A percentile compares a stretch with the other conserved stretches of the same genome.
Evolutionary conservation across 345 rosid genomes (phyloP).

Genomic region (Gossypium longicalyx): DNA sequence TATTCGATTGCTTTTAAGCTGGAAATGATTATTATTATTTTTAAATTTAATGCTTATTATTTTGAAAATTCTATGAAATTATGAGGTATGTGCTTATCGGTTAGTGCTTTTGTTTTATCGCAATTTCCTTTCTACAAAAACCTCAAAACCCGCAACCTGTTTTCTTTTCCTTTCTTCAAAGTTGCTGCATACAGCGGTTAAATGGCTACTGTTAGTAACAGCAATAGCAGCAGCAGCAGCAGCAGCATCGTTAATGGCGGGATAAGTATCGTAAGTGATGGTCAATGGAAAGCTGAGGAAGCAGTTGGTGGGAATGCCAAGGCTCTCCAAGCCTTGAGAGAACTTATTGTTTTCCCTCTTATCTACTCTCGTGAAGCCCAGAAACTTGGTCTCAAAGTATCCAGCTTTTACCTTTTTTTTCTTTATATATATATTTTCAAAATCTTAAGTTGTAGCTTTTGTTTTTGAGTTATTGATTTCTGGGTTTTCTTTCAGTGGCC

Average conservation of each 20-base stretch:
- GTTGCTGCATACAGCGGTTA: background rate
- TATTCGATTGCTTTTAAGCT: background rate
- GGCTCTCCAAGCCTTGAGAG: conserved; percentile 80
- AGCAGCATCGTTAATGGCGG: conserved; percentile 12
- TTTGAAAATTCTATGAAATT: background rate
- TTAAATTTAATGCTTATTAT: background rate
- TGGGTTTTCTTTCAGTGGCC: conserved; percentile 59
- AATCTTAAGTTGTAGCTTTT: background rate
- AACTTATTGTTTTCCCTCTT: conserved; percentile 73
- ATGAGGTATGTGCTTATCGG: background rate
- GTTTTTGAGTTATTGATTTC: background rate
- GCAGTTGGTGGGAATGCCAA: conserved; percentile 70
- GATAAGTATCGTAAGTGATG: background rate
- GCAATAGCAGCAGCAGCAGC: conserved; percentile 22
- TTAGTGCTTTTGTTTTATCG: background rate
- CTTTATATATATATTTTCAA: background rate
- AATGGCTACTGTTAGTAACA: conserved; percentile 10
- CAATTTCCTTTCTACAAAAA: background rate
- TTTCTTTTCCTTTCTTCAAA: background rate
- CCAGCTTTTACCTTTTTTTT: background rate
- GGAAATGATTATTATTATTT: background rate
- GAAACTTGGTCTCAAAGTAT: conserved; percentile 76
- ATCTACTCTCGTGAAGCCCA: conserved; percentile 61
- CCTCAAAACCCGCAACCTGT: background rate
- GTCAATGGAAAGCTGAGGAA: conserved; percentile 60